These are phyloP conservation scores for Vanilla planifolia DNA, from an alignment of 106 monocot species.

Conservation along the genomic window DNA sequence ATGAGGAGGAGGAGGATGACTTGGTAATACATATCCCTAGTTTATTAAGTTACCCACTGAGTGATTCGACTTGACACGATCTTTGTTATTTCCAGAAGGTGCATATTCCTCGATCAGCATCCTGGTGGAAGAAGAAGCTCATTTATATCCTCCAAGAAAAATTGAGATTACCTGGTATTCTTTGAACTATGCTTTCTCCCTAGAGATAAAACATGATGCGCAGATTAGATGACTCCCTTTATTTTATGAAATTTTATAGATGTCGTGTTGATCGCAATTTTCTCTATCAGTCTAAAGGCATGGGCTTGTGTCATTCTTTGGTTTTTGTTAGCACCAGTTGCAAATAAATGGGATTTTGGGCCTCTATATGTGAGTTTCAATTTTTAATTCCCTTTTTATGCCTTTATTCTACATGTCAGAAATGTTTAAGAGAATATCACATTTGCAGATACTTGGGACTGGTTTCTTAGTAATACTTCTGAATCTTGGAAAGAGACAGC, in stretches of 20 bases:
- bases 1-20: conserved; percentile 69
- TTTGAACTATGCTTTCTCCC: background rate
- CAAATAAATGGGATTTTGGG: conserved; percentile 75
- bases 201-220: background rate
- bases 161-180: conserved; percentile 80
- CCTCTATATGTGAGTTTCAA: conserved; percentile 77
- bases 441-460: conserved; percentile 73
- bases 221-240: conserved; percentile 15
- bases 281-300: conserved; percentile 77
- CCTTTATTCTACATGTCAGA: background rate
- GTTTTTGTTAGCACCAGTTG: conserved; percentile 87
- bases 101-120: conserved; percentile 66
- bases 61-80: background rate
- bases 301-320: conserved; percentile 67
- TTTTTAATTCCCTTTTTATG: background rate
- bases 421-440: background rate
- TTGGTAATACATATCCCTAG: conserved; percentile 37
- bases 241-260: conserved; percentile 42
- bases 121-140: conserved; percentile 61
- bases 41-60: background rate
- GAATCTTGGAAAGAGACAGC: conserved; percentile 89
- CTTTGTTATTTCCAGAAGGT: conserved; percentile 44
- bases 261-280: conserved; percentile 79
- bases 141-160: conserved; percentile 69
- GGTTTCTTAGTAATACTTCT: conserved; percentile 78